Conservation (phyloP, 2,329 filamentous ascomycete genomes). For the Fusarium denticulatum region DNA sequence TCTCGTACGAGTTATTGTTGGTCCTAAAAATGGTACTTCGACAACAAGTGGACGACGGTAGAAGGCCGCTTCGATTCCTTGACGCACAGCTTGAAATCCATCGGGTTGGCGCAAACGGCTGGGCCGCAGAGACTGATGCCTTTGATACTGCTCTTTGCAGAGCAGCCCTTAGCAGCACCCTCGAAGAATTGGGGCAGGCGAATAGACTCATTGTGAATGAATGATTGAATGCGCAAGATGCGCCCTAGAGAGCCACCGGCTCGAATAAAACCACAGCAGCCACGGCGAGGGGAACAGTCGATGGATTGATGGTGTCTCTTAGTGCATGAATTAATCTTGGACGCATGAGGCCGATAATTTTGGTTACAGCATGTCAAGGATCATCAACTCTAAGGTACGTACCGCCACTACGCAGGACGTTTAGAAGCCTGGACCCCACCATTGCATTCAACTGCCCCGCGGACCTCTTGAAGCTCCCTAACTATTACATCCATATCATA, state of each 20-base stretch:
- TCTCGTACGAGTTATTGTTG: constrained; percentile 29
- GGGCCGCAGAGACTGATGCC: constrained; percentile 22
- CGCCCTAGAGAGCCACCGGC: constrained; percentile 39
- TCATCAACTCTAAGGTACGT: constrained; percentile 28
- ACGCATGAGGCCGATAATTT: constrained; percentile 37
- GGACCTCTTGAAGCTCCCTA: constrained; percentile 1
- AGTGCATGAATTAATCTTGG: constrained; percentile 43
- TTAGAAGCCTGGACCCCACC: constrained; percentile 38
- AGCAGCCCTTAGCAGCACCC: constrained; percentile 45
- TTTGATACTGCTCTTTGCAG: constrained; percentile 40
- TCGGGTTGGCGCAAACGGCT: constrained; percentile 36
- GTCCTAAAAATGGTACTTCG: constrained; percentile 21
- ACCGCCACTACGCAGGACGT: constrained; percentile 15
- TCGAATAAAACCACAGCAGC: constrained; percentile 31
- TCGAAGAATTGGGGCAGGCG: constrained; percentile 44
- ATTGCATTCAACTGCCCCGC: constrained; percentile 27
- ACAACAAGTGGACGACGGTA: constrained; percentile 11
- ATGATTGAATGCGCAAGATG: constrained; percentile 34
- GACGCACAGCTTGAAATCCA: constrained; percentile 36
- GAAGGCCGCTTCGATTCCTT: constrained; percentile 4
- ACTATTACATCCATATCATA: background rate
- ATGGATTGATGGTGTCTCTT: constrained; percentile 35
- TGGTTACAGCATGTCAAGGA: constrained; percentile 22
- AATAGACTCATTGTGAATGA: constrained; percentile 44
- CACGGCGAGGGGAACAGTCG: constrained; percentile 9